Conservation (phyloP, 495 filamentous ascomycete genomes). For the Penicillium salamii region DNA sequence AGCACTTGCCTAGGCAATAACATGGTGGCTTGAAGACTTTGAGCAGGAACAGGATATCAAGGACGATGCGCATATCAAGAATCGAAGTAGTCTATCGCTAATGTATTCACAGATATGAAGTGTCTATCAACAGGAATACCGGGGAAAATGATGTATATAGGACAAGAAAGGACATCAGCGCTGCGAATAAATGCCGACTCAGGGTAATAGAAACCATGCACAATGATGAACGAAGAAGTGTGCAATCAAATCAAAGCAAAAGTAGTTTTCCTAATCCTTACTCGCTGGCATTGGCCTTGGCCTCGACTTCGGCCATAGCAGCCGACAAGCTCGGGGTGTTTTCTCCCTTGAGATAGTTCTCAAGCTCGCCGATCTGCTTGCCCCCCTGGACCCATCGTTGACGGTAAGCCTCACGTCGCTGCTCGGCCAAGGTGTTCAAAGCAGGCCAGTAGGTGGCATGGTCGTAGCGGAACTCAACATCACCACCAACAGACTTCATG, state of each 20-base stretch:
- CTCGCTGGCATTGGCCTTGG: conserved; percentile 2
- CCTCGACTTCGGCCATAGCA: background rate
- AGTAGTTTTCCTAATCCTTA: background rate
- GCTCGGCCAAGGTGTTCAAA: conserved; percentile 61
- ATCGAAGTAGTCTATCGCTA: conserved; percentile 2
- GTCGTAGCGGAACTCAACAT: conserved; percentile 78
- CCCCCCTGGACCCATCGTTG: conserved; percentile 77
- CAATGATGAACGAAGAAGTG: background rate
- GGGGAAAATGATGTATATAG: background rate
- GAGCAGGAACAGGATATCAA: no score
- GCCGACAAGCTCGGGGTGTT: conserved; percentile 39
- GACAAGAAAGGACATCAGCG: background rate
- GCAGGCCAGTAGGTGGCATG: conserved; percentile 88
- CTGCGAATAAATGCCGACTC: background rate
- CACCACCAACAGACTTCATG: conserved; percentile 56
- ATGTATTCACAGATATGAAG: conserved; percentile 4
- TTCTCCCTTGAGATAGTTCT: conserved; percentile 73
- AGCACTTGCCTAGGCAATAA: no score
- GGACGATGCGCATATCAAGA: background rate
- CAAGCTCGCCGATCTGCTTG: conserved; percentile 76
- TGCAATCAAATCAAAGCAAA: background rate
- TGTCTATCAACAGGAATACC: conserved; percentile 2
- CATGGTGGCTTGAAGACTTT: no score
- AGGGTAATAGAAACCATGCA: background rate
- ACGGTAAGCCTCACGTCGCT: conserved; percentile 54